Evolutionary conservation across 116 monocot genomes (phyloP).

Genomic region (Cymodocea nodosa): DNA sequence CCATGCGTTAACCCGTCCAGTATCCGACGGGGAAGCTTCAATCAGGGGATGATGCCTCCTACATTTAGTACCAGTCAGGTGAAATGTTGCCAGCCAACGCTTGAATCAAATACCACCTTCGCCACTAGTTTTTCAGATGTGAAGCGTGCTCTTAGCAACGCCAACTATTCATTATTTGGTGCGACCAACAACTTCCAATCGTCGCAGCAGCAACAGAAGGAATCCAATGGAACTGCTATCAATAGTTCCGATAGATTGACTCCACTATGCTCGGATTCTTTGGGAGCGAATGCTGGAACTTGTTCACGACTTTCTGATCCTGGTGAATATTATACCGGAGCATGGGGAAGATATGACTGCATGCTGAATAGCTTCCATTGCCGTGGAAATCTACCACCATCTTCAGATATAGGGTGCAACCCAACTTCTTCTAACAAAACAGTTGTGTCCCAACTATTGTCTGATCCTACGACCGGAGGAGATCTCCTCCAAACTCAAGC

Average conservation of each 20-base stretch:
- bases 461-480: too few species aligned
- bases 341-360: too few species aligned
- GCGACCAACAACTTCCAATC: constrained; percentile 19
- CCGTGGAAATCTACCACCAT: too few species aligned
- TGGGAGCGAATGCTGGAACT: constrained; percentile 3
- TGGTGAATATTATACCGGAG: too few species aligned
- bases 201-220: constrained; percentile 22
- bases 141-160: constrained; percentile 7
- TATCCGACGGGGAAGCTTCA: constrained; percentile 11
- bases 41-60: too few species aligned
- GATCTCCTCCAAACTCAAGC: too few species aligned
- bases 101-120: constrained; percentile 20
- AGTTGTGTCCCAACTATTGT: too few species aligned
- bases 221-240: constrained; percentile 13
- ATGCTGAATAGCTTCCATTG: too few species aligned
- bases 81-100: constrained; percentile 17
- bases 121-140: constrained; percentile 16
- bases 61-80: constrained; percentile 29
- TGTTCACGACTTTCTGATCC: too few species aligned
- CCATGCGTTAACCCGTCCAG: constrained; percentile 16
- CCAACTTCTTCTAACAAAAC: too few species aligned
- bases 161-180: constrained; percentile 14
- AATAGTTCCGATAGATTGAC: constrained; percentile 11
- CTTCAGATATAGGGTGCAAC: too few species aligned
- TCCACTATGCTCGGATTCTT: constrained; percentile 12